Base-by-base conservation (phyloP, 2,329 filamentous ascomycete species). In the Curvularia spicifera region DNA sequence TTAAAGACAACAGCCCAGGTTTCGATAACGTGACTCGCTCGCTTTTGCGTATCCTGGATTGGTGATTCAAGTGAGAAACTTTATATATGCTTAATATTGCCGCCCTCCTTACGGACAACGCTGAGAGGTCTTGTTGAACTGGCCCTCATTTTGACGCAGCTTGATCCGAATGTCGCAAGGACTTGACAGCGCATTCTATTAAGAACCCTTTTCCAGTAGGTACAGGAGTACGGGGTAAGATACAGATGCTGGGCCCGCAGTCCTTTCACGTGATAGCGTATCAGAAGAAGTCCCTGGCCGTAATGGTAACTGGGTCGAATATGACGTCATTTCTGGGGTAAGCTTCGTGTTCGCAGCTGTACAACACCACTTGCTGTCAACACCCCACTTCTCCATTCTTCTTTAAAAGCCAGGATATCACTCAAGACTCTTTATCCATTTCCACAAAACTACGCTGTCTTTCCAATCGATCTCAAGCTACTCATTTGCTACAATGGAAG, bases 401-500 rank as follows among this genome's bases (percentile, higher is more conserved):
- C 37, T 39, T 12, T 24, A 15, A 22, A 43, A 24, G 18, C 22
- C 28, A 10, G 12, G 40, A n/a, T 1, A 31, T 9, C 40, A 37
- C 26, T 13, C 20, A 26, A 12, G 6, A 45, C 3, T 7, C 5
- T n/a, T 20, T 8, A n/a, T 3, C 18, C 6, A 13, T 24, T 12
- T 26, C n/a, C 13, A 5, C 1, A 49, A 22, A 10, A 12, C 10
- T 13, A n/a, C n/a, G 15, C 15, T 18, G 5, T 10, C 22, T n/a
- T 52, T 28, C 10, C 5, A 7, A 13, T 8, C 6, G 20, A n/a
- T 35, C 12, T 24, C 13, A 22, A 33, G n/a, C 9, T 28, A 18
- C 15, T 44, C 22, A 65, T 95, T 72, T 64, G 37, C 8, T 35
- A 69, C 20, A 24, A 76, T 76, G 72, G 78, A 79, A 71, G 71